A percentile compares a stretch with the other conserved stretches of the same genome.
Conservation (phyloP, 805 yeast species). For the Yamadazyma kitorensis region DNA sequence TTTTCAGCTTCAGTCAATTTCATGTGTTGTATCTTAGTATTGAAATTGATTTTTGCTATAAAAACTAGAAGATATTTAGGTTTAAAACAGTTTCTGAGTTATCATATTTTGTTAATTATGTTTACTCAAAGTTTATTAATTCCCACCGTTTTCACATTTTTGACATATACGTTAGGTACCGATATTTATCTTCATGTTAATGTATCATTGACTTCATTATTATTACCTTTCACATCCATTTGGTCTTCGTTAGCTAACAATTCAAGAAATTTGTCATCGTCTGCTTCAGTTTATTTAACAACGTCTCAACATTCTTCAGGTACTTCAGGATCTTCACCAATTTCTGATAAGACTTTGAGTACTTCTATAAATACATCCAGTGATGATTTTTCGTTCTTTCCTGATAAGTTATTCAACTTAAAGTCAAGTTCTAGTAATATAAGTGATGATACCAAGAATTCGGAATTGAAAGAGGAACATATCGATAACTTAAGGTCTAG, state of each 20-base stretch:
- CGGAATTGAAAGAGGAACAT: background rate
- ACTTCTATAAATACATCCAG: background rate
- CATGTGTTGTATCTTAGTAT: constrained; percentile 56
- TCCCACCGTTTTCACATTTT: constrained; percentile 67
- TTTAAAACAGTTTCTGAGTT: constrained; percentile 73
- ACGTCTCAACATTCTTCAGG: constrained; percentile 5
- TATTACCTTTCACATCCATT: constrained; percentile 79
- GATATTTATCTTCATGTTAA: constrained; percentile 14
- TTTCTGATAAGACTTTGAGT: constrained; percentile 11
- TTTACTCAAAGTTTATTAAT: constrained; percentile 75
- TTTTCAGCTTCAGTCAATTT: constrained; percentile 68
- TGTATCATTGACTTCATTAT: constrained; percentile 29
- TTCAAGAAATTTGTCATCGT: constrained; percentile 9
- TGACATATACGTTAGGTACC: constrained; percentile 32
- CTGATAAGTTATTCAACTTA: constrained; percentile 11
- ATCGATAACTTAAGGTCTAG: constrained; percentile 5
- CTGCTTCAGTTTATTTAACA: constrained; percentile 10
- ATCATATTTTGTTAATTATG: constrained; percentile 80
- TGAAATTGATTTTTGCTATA: constrained; percentile 69
- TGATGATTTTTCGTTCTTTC: constrained; percentile 13
- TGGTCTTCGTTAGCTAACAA: constrained; percentile 80
- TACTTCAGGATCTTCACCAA: constrained; percentile 2
- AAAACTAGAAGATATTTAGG: constrained; percentile 75
- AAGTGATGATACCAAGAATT: constrained; percentile 3
- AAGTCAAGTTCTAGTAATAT: constrained; percentile 1